Percentiles rank a stretch among this genome's conserved stretches.
phyloP scores from a whole-genome alignment of 192 early-diverging fungal species.

The Mortierella claussenii region DNA sequence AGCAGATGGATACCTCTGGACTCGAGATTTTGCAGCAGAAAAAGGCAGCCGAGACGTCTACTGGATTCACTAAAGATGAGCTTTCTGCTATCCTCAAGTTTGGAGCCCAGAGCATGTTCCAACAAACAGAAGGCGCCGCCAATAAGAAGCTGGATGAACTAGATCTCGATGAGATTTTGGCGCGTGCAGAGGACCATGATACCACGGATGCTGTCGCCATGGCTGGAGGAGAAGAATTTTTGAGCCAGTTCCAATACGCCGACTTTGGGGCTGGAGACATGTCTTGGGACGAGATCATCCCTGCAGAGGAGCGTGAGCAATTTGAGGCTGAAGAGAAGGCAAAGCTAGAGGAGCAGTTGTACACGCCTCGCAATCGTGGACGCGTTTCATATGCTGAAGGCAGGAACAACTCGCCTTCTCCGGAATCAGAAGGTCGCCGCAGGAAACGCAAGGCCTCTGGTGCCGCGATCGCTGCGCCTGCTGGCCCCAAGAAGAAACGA shows the following conservation, averaged over 20 bases:
- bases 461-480: not conserved
- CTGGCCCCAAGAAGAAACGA: conserved; percentile 47
- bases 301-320: conserved; percentile 80
- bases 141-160: conserved; percentile 91
- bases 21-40: conserved; percentile 71
- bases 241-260: conserved; percentile 93
- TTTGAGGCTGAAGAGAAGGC: conserved; percentile 74
- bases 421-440: conserved; percentile 42
- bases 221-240: conserved; percentile 90
- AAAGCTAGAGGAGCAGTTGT: conserved; percentile 68
- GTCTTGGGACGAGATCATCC: conserved; percentile 97
- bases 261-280: conserved; percentile 83
- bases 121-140: conserved; percentile 67
- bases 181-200: conserved; percentile 92
- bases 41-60: conserved; percentile 53
- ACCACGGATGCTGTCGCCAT: conserved; percentile 71
- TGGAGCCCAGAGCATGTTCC: conserved; percentile 97
- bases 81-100: conserved; percentile 97
- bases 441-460: conserved; percentile 44
- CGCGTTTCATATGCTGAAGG: conserved; percentile 76
- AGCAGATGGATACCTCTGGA: conserved; percentile 98
- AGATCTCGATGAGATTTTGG: conserved; percentile 97
- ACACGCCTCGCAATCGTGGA: conserved; percentile 60
- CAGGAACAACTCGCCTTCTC: conserved; percentile 42
- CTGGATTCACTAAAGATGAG: conserved; percentile 85